Evolutionary conservation across 257 asterid species (phyloP), one percentile per base, ranked within the genome.

Genomic region (Eucommia ulmoides): DNA sequence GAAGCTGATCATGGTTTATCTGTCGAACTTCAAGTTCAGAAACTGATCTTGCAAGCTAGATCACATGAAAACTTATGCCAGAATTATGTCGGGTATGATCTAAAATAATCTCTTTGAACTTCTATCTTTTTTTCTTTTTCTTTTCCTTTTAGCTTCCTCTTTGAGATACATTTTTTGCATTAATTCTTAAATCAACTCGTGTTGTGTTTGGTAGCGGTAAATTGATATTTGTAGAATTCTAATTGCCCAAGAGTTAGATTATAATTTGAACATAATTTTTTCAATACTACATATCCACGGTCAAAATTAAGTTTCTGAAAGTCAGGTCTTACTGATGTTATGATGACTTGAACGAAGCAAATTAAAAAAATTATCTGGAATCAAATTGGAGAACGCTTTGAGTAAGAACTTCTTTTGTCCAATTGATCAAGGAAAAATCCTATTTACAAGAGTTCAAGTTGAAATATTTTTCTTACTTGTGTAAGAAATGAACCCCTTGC

Each of bases 1-100:
- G 99, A 91, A 71, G 78, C 89, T 24, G 99, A 91, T 24, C 96
- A 91, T 63, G 98, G 98, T 51, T 74, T 81, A 59, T 79, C 99
- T 22, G 89, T 91, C 68, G 83, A 81, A 58, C 50, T 79, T 52
- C 99, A 91, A 79, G 99, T 91, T 55, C 93, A 91, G 66, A 86
- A 91, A 65, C 99, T 91, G 42, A 83, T 91, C 69, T 80, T 75
- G 55, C 99, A 91, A 70, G 99, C 99, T 45, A 77, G 73, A 24
- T 91, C 95, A 16, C 79, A 67, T 53, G 99, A 91, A 65, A 91
- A 91, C 70, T 63, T 91, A 71, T 91, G 96, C 75, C 99, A 91
- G 65, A 91, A 91, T 63, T 91, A 83, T 54, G 96, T 91, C 16
- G 99, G 99, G 99, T 91, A 86, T 35, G 83, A 52, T 19, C 26